These are phyloP conservation scores for Entomortierella beljakovae DNA, from an alignment of 192 early-diverging fungal species.

Conservation along the genomic window DNA sequence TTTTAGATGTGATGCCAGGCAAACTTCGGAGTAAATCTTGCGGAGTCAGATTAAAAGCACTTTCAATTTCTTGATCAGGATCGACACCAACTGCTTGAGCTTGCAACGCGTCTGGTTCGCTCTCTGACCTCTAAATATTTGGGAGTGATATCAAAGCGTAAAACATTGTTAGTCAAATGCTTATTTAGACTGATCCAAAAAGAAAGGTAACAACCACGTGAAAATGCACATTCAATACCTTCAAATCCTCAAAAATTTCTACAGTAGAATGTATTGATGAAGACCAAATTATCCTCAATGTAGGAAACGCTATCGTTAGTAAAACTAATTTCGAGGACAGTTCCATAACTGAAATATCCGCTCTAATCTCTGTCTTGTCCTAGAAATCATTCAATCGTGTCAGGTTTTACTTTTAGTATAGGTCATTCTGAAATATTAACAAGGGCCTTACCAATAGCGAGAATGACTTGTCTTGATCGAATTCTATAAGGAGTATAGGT, in stretches of 20 bases:
- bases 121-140: conserved; percentile 69
- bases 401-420: not conserved
- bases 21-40: conserved; percentile 85
- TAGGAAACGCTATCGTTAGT: conserved; percentile 86
- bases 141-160: not conserved
- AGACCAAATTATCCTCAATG: conserved; percentile 89
- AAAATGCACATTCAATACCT: conserved; percentile 64
- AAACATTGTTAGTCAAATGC: no score
- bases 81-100: conserved; percentile 82
- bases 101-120: conserved; percentile 77
- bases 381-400: conserved; percentile 14
- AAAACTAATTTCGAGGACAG: conserved; percentile 82
- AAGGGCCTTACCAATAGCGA: conserved; percentile 68
- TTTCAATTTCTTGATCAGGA: conserved; percentile 67
- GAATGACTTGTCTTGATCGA: conserved; percentile 88
- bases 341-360: conserved; percentile 69
- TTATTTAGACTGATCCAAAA: no score
- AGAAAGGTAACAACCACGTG: no score
- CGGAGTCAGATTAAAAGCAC: conserved; percentile 75
- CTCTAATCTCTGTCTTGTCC: conserved; percentile 58
- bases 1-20: conserved; percentile 86
- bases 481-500: conserved; percentile 92
- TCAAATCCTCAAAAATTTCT: conserved; percentile 91
- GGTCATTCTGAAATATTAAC: conserved; percentile 22
- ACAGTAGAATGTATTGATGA: conserved; percentile 86